Conservation (phyloP, 139 green algal genomes). For the Dunaliella primolecta region DNA sequence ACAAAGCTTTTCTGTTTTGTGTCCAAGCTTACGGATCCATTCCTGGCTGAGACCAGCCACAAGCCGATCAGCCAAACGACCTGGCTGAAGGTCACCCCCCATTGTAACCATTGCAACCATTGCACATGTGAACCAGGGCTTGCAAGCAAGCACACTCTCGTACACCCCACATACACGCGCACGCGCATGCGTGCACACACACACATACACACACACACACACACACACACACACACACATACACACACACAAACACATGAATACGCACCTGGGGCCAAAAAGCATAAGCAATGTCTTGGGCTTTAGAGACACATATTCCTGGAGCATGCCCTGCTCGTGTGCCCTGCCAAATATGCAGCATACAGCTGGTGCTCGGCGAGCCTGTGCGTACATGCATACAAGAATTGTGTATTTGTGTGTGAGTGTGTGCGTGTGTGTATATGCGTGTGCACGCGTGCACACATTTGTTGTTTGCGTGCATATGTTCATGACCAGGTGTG, state of each 20-base stretch:
- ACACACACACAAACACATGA: neutral
- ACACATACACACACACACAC: neutral
- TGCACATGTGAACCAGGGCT: neutral
- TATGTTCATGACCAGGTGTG: conserved; percentile 7
- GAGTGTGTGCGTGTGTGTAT: too few species aligned
- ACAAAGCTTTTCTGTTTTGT: neutral
- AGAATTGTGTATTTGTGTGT: too few species aligned
- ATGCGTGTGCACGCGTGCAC: too few species aligned
- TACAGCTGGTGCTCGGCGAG: neutral
- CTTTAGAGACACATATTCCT: neutral
- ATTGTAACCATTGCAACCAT: neutral
- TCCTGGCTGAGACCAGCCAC: neutral
- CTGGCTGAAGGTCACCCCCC: neutral
- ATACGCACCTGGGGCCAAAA: neutral
- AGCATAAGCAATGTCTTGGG: neutral
- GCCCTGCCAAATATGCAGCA: neutral
- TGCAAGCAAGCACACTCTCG: neutral
- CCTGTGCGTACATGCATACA: neutral
- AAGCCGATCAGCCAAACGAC: neutral
- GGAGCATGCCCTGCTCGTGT: neutral
- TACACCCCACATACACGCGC: neutral
- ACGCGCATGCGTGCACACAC: neutral
- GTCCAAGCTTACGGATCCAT: neutral
- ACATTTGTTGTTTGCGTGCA: too few species aligned
- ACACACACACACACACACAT: neutral